Percentiles rank a stretch among this genome's conserved stretches.
phyloP scores from a whole-genome alignment of 2,329 filamentous ascomycete species.

The Talaromyces piceae region DNA sequence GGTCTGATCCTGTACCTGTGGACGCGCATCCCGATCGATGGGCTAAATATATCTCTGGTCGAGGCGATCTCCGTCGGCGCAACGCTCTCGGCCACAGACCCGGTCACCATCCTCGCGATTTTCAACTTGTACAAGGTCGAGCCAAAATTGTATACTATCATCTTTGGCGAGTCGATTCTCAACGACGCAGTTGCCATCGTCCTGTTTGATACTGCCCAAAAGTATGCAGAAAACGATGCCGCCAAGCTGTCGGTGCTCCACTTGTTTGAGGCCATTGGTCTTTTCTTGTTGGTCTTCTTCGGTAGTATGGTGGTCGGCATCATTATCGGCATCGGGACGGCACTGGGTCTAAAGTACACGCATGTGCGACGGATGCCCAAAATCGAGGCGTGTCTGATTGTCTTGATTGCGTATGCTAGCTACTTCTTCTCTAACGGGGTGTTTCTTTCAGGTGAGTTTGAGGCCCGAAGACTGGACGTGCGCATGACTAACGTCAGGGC shows the following conservation, averaged over 20 bases:
- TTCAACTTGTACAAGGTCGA: constrained; percentile 99
- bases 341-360: constrained; percentile 86
- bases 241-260: constrained; percentile 69
- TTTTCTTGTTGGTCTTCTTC: constrained; percentile 95
- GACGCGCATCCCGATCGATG: constrained; percentile 77
- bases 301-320: constrained; percentile 86
- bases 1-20: constrained; percentile 84
- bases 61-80: constrained; percentile 96
- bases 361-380: constrained; percentile 87
- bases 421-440: constrained; percentile 98
- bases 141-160: constrained; percentile 95
- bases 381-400: constrained; percentile 90
- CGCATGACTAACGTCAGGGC: background rate
- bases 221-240: constrained; percentile 68
- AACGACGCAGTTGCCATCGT: constrained; percentile 99
- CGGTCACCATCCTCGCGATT: constrained; percentile 94
- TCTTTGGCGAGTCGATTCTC: constrained; percentile 95
- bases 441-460: constrained; percentile 76
- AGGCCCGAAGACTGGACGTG: background rate
- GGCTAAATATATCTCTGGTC: constrained; percentile 79
- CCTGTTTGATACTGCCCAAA: constrained; percentile 93
- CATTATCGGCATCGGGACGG: constrained; percentile 76
- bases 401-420: constrained; percentile 89
- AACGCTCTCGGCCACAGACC: constrained; percentile 92
- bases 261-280: constrained; percentile 82